Conservation (phyloP, 208 protist species). For the Paratrypanosoma confusum region DNA sequence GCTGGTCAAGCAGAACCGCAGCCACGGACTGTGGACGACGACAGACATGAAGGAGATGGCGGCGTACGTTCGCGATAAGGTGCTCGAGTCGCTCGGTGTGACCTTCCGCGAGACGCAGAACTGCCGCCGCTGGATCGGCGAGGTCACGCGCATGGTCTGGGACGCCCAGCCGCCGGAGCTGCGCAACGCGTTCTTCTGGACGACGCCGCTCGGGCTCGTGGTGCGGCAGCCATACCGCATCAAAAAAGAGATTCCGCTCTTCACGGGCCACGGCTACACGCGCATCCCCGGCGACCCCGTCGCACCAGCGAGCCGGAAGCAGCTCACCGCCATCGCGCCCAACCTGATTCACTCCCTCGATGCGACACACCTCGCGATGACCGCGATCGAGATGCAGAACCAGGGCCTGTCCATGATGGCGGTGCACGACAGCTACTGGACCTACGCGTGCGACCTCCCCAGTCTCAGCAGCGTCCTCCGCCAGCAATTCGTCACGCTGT, state of each 20-base stretch:
- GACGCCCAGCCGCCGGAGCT: slow-evolving; percentile 65
- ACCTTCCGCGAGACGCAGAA: slow-evolving; percentile 84
- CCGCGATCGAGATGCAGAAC: slow-evolving; percentile 87
- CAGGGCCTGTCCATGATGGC: slow-evolving; percentile 89
- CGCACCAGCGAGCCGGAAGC: slow-evolving; percentile 71
- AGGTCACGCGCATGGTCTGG: slow-evolving; percentile 65
- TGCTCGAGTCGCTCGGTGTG: slow-evolving; percentile 78
- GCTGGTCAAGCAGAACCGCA: slow-evolving; percentile 86
- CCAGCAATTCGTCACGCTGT: slow-evolving; percentile 94
- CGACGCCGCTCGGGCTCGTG: slow-evolving; percentile 93
- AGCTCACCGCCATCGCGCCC: slow-evolving; percentile 94
- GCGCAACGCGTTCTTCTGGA: slow-evolving; percentile 88
- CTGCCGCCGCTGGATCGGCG: slow-evolving; percentile 77
- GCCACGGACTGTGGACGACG: slow-evolving; percentile 80
- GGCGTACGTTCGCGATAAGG: slow-evolving; percentile 80
- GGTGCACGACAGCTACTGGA: slow-evolving; percentile 98
- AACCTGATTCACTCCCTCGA: slow-evolving; percentile 99
- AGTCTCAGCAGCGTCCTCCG: slow-evolving; percentile 88
- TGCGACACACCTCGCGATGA: slow-evolving; percentile 97
- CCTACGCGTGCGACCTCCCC: slow-evolving; percentile 91
- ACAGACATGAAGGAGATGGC: slow-evolving; percentile 88
- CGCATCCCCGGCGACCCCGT: slow-evolving; percentile 55
- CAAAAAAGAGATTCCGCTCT: slow-evolving; percentile 66
- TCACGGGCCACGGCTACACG: slow-evolving; percentile 69
- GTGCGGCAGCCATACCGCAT: slow-evolving; percentile 95